A percentile compares a stretch with the other conserved stretches of the same genome.
These are phyloP conservation scores for Nannochloris sp. DNA, from an alignment of 139 green algal genomes.

Conservation along the genomic window DNA sequence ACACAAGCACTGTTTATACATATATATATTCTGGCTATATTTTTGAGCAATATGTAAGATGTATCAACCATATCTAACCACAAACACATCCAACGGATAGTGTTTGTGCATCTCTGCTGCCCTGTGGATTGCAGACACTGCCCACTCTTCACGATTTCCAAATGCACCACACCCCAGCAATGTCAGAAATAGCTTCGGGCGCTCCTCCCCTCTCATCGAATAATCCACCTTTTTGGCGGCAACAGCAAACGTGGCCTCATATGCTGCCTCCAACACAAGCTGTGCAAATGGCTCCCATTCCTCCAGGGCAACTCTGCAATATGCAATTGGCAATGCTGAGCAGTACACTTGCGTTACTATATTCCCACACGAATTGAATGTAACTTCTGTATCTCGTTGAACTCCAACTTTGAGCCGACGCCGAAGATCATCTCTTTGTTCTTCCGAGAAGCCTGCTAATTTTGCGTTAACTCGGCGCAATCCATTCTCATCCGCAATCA, in stretches of 20 bases:
- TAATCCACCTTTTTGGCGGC: neutral
- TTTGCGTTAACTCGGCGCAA: neutral
- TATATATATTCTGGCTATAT: too few relatives aligned
- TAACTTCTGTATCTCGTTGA: neutral
- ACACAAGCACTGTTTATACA: too few relatives aligned
- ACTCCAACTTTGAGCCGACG: neutral
- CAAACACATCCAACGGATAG: neutral
- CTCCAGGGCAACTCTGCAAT: neutral
- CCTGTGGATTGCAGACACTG: neutral
- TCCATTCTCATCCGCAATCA: neutral
- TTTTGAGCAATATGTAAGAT: too few relatives aligned
- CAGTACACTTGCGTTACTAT: slow-evolving; percentile 7
- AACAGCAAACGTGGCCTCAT: neutral
- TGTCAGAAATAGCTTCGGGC: slow-evolving; percentile 1
- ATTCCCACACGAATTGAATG: neutral
- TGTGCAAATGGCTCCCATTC: neutral
- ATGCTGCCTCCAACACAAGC: neutral
- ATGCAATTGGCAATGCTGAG: slow-evolving; percentile 9
- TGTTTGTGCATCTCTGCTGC: slow-evolving; percentile 1
- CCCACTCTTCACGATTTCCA: slow-evolving; percentile 1
- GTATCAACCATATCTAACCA: neutral
- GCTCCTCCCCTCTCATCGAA: neutral
- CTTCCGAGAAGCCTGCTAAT: neutral
- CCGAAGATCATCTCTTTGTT: neutral
- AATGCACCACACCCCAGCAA: neutral